These are phyloP conservation scores for Solanum hybrid DNA, from an alignment of 305 asterid genomes.

Conservation along the genomic window DNA sequence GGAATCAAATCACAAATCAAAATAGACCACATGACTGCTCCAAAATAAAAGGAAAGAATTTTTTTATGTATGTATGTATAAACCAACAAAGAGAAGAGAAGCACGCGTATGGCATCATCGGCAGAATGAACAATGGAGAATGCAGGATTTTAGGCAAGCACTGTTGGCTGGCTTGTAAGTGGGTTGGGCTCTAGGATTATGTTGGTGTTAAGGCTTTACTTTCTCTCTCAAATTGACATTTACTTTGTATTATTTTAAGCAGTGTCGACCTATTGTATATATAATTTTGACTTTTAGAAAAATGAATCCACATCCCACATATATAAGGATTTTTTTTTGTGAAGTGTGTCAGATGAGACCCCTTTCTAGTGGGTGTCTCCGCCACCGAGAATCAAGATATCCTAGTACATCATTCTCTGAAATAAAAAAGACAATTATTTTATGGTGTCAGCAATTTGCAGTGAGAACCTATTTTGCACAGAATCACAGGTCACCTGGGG, in stretches of 20 bases:
- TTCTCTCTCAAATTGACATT: background rate
- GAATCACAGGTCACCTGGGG: background rate
- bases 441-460: background rate
- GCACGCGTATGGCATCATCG: background rate
- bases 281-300: background rate
- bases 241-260: background rate
- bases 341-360: background rate
- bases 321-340: background rate
- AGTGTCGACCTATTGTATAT: background rate
- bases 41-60: background rate
- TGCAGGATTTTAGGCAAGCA: background rate
- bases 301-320: background rate
- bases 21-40: background rate
- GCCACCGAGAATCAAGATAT: background rate
- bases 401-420: background rate
- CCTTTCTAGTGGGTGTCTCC: background rate
- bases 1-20: slow-evolving; percentile 11
- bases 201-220: background rate
- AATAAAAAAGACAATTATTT: background rate
- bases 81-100: background rate
- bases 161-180: background rate
- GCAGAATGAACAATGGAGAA: background rate
- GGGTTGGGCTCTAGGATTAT: background rate
- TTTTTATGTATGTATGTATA: background rate
- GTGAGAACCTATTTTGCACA: background rate